A percentile compares a stretch with the other conserved stretches of the same genome.
These are phyloP conservation scores for Colletotrichum simmondsii DNA, from an alignment of 2,329 filamentous ascomycete species.

Conservation along the genomic window DNA sequence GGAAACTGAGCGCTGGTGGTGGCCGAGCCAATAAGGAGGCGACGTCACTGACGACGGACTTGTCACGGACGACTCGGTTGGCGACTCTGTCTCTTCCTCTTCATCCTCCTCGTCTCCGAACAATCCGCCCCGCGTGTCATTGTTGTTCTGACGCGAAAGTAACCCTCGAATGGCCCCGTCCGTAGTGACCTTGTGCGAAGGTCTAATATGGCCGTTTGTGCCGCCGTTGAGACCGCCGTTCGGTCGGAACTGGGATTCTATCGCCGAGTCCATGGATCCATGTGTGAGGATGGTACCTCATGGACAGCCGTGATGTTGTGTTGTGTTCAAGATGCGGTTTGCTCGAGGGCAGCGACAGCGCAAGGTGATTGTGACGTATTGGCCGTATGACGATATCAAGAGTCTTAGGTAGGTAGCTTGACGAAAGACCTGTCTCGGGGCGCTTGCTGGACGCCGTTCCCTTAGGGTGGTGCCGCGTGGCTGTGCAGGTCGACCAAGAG, in stretches of 20 bases:
- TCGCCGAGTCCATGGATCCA: constrained; percentile 36
- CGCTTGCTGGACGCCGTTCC: constrained; percentile 20
- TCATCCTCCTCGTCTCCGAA: constrained; percentile 29
- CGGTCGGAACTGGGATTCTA: constrained; percentile 29
- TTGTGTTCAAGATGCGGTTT: neutral
- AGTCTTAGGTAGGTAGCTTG: neutral
- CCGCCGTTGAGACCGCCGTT: constrained; percentile 25
- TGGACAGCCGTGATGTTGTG: constrained; percentile 7
- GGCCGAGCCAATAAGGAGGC: constrained; percentile 57
- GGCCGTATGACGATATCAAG: constrained; percentile 20
- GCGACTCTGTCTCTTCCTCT: constrained; percentile 22
- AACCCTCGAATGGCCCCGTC: constrained; percentile 18
- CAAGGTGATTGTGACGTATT: constrained; percentile 26
- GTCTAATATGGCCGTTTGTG: constrained; percentile 21
- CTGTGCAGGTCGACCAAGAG: constrained; percentile 24
- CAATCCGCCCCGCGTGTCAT: constrained; percentile 15
- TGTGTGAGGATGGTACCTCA: constrained; percentile 32
- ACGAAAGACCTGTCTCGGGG: constrained; percentile 20
- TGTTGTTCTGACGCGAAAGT: constrained; percentile 28
- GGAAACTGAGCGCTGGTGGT: constrained; percentile 49
- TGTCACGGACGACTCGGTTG: constrained; percentile 21
- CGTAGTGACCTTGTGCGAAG: constrained; percentile 9
- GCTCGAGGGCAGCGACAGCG: neutral
- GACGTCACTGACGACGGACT: constrained; percentile 44
- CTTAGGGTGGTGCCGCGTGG: constrained; percentile 23